Evolutionary conservation across 176 grass and related monocot genomes (phyloP).

Genomic region (Bolboschoenus planiculmis): DNA sequence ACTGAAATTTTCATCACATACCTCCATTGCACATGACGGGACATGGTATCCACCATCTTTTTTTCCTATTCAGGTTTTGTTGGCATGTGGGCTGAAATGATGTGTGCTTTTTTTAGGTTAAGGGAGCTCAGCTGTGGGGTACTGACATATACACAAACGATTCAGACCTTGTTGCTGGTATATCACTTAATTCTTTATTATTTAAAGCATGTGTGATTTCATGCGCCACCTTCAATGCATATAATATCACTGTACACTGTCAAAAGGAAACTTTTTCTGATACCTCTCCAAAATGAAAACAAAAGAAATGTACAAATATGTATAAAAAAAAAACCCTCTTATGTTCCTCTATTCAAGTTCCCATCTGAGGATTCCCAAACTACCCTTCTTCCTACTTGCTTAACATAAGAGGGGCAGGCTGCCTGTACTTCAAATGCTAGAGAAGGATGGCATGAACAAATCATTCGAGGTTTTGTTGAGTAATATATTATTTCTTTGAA

Average conservation of each 20-base stretch:
- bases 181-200: not conserved
- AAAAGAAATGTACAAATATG: not conserved
- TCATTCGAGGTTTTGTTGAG: not conserved
- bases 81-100: not conserved
- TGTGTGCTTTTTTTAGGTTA: constrained; percentile 55
- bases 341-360: not conserved
- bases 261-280: not conserved
- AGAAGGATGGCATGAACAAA: not conserved
- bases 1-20: not conserved
- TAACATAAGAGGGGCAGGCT: constrained; percentile 1
- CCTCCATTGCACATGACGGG: not conserved
- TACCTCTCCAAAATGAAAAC: not conserved
- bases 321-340: not conserved
- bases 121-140: constrained; percentile 96
- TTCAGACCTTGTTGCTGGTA: constrained; percentile 97
- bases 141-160: constrained; percentile 91
- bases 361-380: not conserved
- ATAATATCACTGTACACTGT: not conserved
- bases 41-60: not conserved
- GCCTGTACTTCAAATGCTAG: not conserved
- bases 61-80: not conserved
- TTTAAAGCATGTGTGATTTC: not conserved
- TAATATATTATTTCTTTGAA: not conserved
- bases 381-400: not conserved
- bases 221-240: not conserved